phyloP scores from a whole-genome alignment of 192 early-diverging fungal species.

The Phlyctochytrium bullatum region DNA sequence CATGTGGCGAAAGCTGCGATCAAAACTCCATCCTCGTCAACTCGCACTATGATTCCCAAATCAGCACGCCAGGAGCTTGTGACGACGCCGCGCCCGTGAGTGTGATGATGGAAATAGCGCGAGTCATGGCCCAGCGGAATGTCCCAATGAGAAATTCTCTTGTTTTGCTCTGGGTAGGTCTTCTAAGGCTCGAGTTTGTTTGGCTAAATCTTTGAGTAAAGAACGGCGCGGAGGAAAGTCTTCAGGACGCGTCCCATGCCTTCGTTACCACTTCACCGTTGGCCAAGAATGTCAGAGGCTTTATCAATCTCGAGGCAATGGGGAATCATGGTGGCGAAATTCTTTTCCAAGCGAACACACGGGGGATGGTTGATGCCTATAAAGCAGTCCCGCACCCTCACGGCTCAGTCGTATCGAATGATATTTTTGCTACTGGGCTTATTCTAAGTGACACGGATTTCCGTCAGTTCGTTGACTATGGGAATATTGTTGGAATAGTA shows the following conservation, averaged over 20 bases:
- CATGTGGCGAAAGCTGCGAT: slow-evolving; percentile 65
- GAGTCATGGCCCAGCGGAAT: slow-evolving; percentile 29
- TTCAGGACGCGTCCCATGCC: slow-evolving; percentile 73
- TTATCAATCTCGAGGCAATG: slow-evolving; percentile 77
- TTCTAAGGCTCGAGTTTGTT: too few relatives aligned
- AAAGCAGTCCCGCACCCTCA: slow-evolving; percentile 61
- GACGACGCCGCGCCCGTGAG: slow-evolving; percentile 72
- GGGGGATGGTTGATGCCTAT: slow-evolving; percentile 61
- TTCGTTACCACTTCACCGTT: slow-evolving; percentile 62
- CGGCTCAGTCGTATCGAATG: slow-evolving; percentile 56
- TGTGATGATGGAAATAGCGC: slow-evolving; percentile 65
- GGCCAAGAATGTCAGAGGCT: slow-evolving; percentile 46
- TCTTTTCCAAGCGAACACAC: slow-evolving; percentile 74
- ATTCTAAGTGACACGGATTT: slow-evolving; percentile 75
- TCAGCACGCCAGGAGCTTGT: slow-evolving; percentile 44
- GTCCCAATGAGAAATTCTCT: slow-evolving; percentile 33
- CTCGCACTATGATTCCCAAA: slow-evolving; percentile 63
- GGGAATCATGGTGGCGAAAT: slow-evolving; percentile 64
- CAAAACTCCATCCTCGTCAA: slow-evolving; percentile 67
- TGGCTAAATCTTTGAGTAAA: too few relatives aligned
- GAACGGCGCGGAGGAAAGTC: slow-evolving; percentile 74
- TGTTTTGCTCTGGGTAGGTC: slow-evolving; percentile 57
- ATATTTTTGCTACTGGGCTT: slow-evolving; percentile 52
- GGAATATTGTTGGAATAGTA: slow-evolving; percentile 36
- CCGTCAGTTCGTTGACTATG: slow-evolving; percentile 71